Percentiles rank a stretch among this genome's conserved stretches.
Conservation (phyloP, 495 filamentous ascomycete species). For the Talaromyces nanjingensis region DNA sequence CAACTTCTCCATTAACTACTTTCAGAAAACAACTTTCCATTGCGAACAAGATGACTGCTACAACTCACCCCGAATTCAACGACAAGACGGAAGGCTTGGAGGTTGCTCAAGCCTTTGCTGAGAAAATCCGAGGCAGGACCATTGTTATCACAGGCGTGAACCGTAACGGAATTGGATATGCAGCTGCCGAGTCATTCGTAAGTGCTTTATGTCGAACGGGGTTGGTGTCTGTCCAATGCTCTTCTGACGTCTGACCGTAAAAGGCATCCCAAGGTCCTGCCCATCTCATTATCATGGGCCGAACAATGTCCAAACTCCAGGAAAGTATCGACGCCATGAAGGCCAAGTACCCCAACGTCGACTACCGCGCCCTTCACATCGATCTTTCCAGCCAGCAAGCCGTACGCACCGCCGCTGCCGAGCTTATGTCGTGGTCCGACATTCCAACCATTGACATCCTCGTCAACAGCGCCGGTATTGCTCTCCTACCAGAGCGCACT, state of each 20-base stretch:
- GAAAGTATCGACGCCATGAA: conserved; percentile 28
- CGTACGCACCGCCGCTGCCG: conserved; percentile 31
- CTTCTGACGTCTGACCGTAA: neutral
- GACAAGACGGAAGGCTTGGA: conserved; percentile 29
- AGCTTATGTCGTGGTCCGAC: conserved; percentile 32
- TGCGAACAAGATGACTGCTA: conserved; percentile 17
- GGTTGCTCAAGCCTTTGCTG: conserved; percentile 31
- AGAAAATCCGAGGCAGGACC: conserved; percentile 28
- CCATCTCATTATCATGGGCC: conserved; percentile 33
- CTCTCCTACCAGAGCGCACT: conserved; percentile 17
- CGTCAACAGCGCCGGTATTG: conserved; percentile 38
- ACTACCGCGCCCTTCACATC: conserved; percentile 31
- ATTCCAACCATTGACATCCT: conserved; percentile 32
- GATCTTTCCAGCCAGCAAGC: conserved; percentile 37
- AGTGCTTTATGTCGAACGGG: neutral
- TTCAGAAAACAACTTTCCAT: neutral
- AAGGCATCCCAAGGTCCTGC: conserved; percentile 37
- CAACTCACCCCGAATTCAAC: conserved; percentile 32
- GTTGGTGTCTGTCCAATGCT: neutral
- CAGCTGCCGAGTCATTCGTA: conserved; percentile 35
- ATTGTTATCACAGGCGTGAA: conserved; percentile 38
- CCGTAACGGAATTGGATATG: conserved; percentile 30
- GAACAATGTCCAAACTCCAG: conserved; percentile 29
- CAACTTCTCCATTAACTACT: neutral
- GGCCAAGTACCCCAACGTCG: conserved; percentile 24